phyloP scores from a whole-genome alignment of 306 rosid genomes.

The Fragaria nilgerrensis region DNA sequence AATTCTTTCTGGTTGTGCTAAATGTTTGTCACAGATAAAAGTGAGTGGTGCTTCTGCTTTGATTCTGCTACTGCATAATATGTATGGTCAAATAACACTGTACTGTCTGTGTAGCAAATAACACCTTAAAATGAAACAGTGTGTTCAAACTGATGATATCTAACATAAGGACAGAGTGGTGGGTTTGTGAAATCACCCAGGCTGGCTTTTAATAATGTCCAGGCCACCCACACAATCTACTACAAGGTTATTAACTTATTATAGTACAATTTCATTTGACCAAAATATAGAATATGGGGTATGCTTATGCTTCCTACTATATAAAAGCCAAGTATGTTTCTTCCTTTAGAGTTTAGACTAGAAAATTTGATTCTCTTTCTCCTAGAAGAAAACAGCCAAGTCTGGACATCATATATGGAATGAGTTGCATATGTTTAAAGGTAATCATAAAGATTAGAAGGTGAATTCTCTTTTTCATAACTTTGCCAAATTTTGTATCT shows the following conservation, averaged over 20 bases:
- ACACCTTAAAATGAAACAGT: neutral
- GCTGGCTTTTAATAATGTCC: neutral
- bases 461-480: neutral
- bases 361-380: neutral
- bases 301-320: neutral
- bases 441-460: neutral
- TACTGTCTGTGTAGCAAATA: neutral
- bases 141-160: neutral
- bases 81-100: neutral
- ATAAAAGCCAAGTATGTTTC: neutral
- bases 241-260: neutral
- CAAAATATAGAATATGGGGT: neutral
- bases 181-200: conserved; percentile 2
- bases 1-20: neutral
- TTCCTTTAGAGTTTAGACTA: neutral
- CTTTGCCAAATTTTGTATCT: neutral
- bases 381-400: neutral
- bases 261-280: neutral
- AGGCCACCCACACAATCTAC: neutral
- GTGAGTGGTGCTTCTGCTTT: neutral
- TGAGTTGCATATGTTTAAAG: neutral
- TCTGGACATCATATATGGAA: neutral
- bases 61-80: neutral
- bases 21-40: neutral
- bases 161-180: neutral